phyloP scores from a whole-genome alignment of 805 yeast genomes.

The Debaryomyces castellii region DNA sequence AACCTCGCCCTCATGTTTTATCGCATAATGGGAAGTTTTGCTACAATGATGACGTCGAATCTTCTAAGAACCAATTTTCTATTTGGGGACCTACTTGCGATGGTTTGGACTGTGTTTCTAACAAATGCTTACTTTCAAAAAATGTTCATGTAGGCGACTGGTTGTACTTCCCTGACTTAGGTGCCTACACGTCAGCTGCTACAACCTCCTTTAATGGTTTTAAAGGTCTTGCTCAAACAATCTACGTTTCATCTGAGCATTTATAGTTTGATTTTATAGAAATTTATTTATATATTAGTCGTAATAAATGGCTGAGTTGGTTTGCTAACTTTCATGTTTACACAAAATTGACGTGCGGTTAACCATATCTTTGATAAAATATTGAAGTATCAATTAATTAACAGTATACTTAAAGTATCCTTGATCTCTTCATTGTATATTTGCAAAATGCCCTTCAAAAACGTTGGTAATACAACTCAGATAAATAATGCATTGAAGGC shows the following conservation, averaged over 20 bases:
- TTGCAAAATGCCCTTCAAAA: slow-evolving; percentile 2
- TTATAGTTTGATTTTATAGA: not conserved
- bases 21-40: slow-evolving; percentile 50
- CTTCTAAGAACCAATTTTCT: slow-evolving; percentile 46
- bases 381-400: not conserved
- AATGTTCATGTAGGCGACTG: slow-evolving; percentile 85
- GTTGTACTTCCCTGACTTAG: slow-evolving; percentile 79
- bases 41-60: slow-evolving; percentile 23
- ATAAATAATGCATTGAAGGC: slow-evolving; percentile 67
- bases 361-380: not conserved
- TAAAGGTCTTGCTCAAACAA: slow-evolving; percentile 54
- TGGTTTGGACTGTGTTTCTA: slow-evolving; percentile 82
- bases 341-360: slow-evolving; percentile 1
- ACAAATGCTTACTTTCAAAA: slow-evolving; percentile 50
- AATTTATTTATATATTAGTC: not conserved
- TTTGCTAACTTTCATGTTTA: not conserved
- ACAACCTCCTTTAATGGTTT: slow-evolving; percentile 94
- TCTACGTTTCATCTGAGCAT: slow-evolving; percentile 47
- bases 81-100: slow-evolving; percentile 99
- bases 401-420: too few relatives aligned
- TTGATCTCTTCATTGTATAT: not conserved
- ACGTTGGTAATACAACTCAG: slow-evolving; percentile 23
- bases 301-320: slow-evolving; percentile 1
- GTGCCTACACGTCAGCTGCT: slow-evolving; percentile 93
- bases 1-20: slow-evolving; percentile 67